Conservation (phyloP, 768 basidiomycete species). For the Amylocystis lapponica region DNA sequence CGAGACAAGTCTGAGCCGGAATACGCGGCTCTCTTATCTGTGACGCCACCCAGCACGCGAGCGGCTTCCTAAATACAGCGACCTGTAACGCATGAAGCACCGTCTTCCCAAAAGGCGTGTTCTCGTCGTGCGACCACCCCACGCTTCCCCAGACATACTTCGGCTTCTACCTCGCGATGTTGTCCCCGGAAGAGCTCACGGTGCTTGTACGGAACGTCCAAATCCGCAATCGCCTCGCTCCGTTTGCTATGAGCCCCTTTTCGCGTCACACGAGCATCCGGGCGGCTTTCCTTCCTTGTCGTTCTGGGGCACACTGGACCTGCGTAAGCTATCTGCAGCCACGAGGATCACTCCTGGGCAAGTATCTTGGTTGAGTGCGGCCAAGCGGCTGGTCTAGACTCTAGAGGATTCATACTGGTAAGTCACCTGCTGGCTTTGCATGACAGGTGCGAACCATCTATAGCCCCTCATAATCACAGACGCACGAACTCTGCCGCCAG, state of each 20-base stretch:
- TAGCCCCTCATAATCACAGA: background rate
- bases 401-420: background rate
- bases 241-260: background rate
- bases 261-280: background rate
- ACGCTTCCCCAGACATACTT: background rate
- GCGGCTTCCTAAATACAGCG: constrained; percentile 1
- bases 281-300: background rate
- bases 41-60: constrained; percentile 9
- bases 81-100: background rate
- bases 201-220: background rate
- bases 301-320: background rate
- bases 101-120: background rate
- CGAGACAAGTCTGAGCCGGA: constrained; percentile 4
- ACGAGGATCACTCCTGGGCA: too few relatives aligned
- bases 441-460: background rate
- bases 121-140: background rate
- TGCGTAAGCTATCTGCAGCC: too few relatives aligned
- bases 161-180: background rate
- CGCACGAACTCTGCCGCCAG: background rate
- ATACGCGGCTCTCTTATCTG: constrained; percentile 12
- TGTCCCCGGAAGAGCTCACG: background rate
- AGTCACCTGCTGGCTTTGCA: background rate
- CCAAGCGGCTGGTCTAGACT: background rate
- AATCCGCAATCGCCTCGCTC: background rate
- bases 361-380: background rate